A percentile compares a stretch with the other conserved stretches of the same genome.
Evolutionary conservation across 2,329 filamentous ascomycete genomes (phyloP).

Genomic region (Simplicillium aogashimaense): DNA sequence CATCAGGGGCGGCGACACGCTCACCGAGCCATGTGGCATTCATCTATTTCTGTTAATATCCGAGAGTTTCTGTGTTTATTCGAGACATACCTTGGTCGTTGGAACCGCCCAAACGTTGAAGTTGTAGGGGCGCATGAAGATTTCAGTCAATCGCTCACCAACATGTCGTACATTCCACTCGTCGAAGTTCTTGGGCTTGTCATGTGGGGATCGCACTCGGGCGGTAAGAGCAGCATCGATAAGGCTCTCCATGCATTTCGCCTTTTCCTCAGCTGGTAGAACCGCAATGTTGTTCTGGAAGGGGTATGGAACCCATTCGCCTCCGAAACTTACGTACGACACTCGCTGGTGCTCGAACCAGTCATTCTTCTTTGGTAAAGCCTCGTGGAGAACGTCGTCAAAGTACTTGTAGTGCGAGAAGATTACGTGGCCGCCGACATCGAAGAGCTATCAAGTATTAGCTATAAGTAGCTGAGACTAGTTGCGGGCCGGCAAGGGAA

Average conservation of each 20-base stretch:
- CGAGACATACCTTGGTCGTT: conserved; percentile 70
- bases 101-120: conserved; percentile 99
- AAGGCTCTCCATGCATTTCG: conserved; percentile 86
- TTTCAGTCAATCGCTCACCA: conserved; percentile 79
- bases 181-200: conserved; percentile 93
- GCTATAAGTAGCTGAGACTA: conserved; percentile 3
- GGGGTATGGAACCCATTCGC: conserved; percentile 93
- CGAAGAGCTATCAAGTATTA: conserved; percentile 64
- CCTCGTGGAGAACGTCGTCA: conserved; percentile 96
- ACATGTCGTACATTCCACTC: conserved; percentile 96
- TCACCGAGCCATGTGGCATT: conserved; percentile 98
- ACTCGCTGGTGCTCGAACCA: conserved; percentile 98
- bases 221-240: conserved; percentile 87
- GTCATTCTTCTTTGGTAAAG: conserved; percentile 84
- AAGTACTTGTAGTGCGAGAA: conserved; percentile 99
- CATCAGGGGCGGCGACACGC: conserved; percentile 91
- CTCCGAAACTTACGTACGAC: conserved; percentile 97
- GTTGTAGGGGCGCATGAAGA: conserved; percentile 99
- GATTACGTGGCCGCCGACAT: conserved; percentile 96
- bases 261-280: conserved; percentile 94
- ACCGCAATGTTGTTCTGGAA: conserved; percentile 99
- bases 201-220: conserved; percentile 77
- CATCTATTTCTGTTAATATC: conserved; percentile 53
- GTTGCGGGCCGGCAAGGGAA: too few relatives aligned
- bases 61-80: neutral